These are phyloP conservation scores for Eutypa lata DNA, from an alignment of 2,329 filamentous ascomycete genomes.

Conservation along the genomic window DNA sequence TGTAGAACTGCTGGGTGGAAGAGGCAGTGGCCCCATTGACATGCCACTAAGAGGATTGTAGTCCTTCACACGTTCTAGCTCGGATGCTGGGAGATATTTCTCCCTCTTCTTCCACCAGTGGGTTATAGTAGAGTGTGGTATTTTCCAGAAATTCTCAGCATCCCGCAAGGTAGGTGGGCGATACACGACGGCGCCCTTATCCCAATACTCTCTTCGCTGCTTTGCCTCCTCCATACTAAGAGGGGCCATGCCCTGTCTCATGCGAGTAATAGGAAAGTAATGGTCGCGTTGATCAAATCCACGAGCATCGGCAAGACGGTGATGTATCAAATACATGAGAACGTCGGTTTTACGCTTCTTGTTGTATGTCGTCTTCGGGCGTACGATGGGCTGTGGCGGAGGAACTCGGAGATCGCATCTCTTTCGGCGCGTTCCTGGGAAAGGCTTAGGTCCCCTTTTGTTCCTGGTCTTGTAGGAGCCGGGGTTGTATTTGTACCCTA, in stretches of 20 bases:
- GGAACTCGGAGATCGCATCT: slow-evolving; percentile 11
- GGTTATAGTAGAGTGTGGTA: background rate
- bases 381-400: slow-evolving; percentile 4
- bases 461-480: slow-evolving; percentile 1
- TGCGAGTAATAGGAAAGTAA: background rate
- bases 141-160: slow-evolving; percentile 3
- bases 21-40: no score
- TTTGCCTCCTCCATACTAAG: background rate
- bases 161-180: slow-evolving; percentile 6
- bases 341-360: slow-evolving; percentile 2
- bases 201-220: background rate
- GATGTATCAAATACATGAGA: background rate
- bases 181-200: slow-evolving; percentile 3
- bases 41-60: background rate
- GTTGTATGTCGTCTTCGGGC: background rate
- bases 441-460: slow-evolving; percentile 5
- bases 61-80: slow-evolving; percentile 4
- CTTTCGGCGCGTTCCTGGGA: slow-evolving; percentile 8
- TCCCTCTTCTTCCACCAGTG: slow-evolving; percentile 2
- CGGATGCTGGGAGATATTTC: slow-evolving; percentile 4
- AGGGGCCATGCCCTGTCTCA: background rate
- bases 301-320: background rate
- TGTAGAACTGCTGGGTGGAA: no score
- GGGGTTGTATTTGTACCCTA: slow-evolving; percentile 4
- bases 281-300: background rate